phyloP scores from a whole-genome alignment of 192 early-diverging fungal genomes.

The Backusella sp. region DNA sequence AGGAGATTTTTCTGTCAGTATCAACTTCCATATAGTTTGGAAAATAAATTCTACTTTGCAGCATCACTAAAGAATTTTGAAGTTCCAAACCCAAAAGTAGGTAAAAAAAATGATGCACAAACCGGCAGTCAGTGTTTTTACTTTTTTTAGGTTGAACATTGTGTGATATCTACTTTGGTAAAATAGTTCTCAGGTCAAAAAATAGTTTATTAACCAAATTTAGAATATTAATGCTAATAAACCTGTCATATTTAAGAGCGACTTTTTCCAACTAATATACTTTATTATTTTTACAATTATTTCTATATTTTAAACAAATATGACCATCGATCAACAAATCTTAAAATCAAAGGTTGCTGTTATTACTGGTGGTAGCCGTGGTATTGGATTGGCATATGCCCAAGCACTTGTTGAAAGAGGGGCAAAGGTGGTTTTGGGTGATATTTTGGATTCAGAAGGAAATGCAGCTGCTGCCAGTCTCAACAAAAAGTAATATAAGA shows the following conservation, averaged over 20 bases:
- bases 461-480: background rate
- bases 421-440: conserved; percentile 22
- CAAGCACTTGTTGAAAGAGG: conserved; percentile 14
- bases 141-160: too few relatives aligned
- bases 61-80: too few relatives aligned
- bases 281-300: background rate
- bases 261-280: background rate
- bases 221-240: background rate
- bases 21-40: too few relatives aligned
- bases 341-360: conserved; percentile 21
- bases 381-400: conserved; percentile 14
- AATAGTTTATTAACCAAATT: conserved; percentile 1
- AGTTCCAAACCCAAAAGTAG: too few relatives aligned
- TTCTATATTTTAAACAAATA: background rate
- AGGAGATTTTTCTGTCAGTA: too few relatives aligned
- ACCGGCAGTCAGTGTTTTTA: too few relatives aligned
- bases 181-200: background rate
- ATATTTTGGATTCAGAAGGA: conserved; percentile 12
- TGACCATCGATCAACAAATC: background rate
- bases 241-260: background rate
- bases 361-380: conserved; percentile 24
- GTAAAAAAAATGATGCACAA: too few relatives aligned
- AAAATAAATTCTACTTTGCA: too few relatives aligned
- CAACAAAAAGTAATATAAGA: conserved; percentile 12
- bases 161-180: background rate